Percentiles rank a stretch among this genome's conserved stretches.
Evolutionary conservation across 2,329 filamentous ascomycete genomes (phyloP).

Genomic region (Neofusicoccum umdonicola): DNA sequence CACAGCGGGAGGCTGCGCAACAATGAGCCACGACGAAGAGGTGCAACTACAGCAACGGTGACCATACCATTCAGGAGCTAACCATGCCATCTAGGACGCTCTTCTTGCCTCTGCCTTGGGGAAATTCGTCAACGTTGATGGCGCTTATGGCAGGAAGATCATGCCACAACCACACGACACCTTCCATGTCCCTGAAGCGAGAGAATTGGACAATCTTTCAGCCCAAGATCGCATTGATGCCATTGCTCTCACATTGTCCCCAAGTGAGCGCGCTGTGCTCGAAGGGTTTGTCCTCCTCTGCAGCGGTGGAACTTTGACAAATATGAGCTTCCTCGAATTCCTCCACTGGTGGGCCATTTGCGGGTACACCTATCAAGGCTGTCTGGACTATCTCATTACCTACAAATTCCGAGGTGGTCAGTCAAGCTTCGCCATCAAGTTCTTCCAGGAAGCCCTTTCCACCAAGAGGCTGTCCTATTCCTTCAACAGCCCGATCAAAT

Average conservation of each 20-base stretch:
- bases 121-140: constrained; percentile 51
- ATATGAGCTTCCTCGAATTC: constrained; percentile 48
- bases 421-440: constrained; percentile 45
- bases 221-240: constrained; percentile 43
- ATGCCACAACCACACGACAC: constrained; percentile 44
- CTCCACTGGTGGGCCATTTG: constrained; percentile 50
- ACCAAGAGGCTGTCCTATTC: constrained; percentile 42
- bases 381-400: constrained; percentile 5
- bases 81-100: constrained; percentile 25
- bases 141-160: constrained; percentile 35
- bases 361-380: constrained; percentile 40
- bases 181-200: constrained; percentile 23
- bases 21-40: constrained; percentile 45
- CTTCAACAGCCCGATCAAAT: constrained; percentile 41
- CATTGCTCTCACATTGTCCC: constrained; percentile 40
- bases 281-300: constrained; percentile 45
- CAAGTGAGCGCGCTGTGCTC: constrained; percentile 41
- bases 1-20: constrained; percentile 27
- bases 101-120: constrained; percentile 34
- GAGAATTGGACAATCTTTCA: constrained; percentile 31
- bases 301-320: constrained; percentile 44
- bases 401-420: constrained; percentile 36
- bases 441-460: constrained; percentile 45
- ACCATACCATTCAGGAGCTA: neutral
- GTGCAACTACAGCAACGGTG: constrained; percentile 18